A percentile compares a stretch with the other conserved stretches of the same genome.
Evolutionary conservation across 106 monocot species (phyloP).

Genomic region (Allium cepa): DNA sequence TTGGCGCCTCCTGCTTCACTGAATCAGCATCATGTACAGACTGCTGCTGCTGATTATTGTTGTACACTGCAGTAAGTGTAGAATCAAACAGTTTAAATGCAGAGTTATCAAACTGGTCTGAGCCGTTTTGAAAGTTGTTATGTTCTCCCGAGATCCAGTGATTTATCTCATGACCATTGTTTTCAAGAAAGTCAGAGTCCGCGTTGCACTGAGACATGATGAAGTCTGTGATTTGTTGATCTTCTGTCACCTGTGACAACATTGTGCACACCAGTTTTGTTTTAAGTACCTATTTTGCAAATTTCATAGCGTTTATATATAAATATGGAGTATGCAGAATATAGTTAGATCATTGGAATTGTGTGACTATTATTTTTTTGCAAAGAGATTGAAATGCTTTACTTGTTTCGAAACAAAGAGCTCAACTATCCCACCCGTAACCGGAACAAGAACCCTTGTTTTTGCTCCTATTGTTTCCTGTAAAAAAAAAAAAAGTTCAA

Average conservation of each 20-base stretch:
- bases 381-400: conserved; percentile 1
- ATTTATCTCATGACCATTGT: not conserved
- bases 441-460: conserved; percentile 60
- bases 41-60: conserved; percentile 7
- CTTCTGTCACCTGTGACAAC: conserved; percentile 39
- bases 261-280: not conserved
- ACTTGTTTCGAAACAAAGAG: conserved; percentile 52
- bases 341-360: conserved; percentile 29
- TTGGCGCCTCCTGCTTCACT: conserved; percentile 21
- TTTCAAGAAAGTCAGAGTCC: not conserved
- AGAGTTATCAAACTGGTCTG: conserved; percentile 21
- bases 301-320: conserved; percentile 5
- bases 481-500: not conserved
- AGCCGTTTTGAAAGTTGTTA: conserved; percentile 21
- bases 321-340: not conserved
- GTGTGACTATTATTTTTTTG: conserved; percentile 5
- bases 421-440: conserved; percentile 53
- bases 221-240: conserved; percentile 37
- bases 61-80: not conserved
- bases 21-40: not conserved
- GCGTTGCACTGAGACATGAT: conserved; percentile 46
- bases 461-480: conserved; percentile 31
- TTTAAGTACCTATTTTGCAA: conserved; percentile 3
- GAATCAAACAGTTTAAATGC: conserved; percentile 28
- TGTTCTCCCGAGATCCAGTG: conserved; percentile 8